Base-by-base conservation (phyloP, 2,329 filamentous ascomycete species). In the Catunica adiposa region DNA sequence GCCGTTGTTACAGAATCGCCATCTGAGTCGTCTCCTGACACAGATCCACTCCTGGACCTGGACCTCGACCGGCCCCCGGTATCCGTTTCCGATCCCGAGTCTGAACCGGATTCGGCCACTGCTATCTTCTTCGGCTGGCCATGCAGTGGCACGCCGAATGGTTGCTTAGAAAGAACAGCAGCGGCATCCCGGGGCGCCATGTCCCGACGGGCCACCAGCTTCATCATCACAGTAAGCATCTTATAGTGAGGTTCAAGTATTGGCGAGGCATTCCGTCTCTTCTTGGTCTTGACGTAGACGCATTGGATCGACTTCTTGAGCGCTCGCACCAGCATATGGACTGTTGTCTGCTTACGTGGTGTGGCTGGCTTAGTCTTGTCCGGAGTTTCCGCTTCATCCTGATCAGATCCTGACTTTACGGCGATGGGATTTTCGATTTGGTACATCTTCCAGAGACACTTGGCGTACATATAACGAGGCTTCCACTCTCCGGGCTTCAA, bases 221-320 rank as follows among this genome's bases (percentile, higher is more conserved):
- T 95, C 69, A 94, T 82, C 5, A 89, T 70, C 22, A 92, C 72
- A 1, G 86, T 84, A 37, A 92, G 77, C 20, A 95, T 82, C 69
- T 94, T 95, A 73, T 94, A 95, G 65, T 95, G 89, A 2, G 89
- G 89, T 65, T 95, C 89, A 15, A 96, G 75, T 23, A 94, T 82
- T 0, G 86, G 88, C 3, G 48, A 31, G 59, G 95, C 88, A 20
- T 75, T 81, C 64, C 74, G 71, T 14, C 76, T 70, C 20, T 76
- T 75, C 60, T 79, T 79, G 26, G 75, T 74, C 29, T 76, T 66
- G 17, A 69, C 70, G 5, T 70, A 68, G 1, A 76, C 76, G 1
- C 76, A 70, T 55, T 73, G 65, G 20, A 80, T 69, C 1, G 76
- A 69, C 57, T 70, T 71, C 60, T 78, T 75, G 2, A 80, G 69